Percentiles rank a stretch among this genome's conserved stretches.
Evolutionary conservation across 148 eudicot genomes (phyloP).

Genomic region (Cornus kousa): DNA sequence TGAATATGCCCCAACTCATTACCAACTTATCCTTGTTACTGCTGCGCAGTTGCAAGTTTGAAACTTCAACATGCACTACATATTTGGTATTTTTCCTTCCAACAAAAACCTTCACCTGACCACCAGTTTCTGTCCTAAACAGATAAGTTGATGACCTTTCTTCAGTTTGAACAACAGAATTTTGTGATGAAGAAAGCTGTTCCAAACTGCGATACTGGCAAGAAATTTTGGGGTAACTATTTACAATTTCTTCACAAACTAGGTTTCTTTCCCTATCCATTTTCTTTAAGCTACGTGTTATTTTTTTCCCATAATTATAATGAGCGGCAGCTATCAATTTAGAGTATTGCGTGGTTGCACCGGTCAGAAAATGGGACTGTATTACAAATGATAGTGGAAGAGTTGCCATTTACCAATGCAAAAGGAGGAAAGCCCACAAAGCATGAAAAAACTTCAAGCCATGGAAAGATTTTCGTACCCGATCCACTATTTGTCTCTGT

Average conservation of each 20-base stretch:
- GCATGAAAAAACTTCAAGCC: constrained; percentile 13
- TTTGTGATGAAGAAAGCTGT: constrained; percentile 36
- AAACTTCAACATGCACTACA: constrained; percentile 57
- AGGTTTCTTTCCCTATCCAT: constrained; percentile 19
- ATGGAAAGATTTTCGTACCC: background rate
- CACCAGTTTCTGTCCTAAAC: constrained; percentile 64
- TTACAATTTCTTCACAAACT: constrained; percentile 15
- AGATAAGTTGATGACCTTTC: constrained; percentile 41
- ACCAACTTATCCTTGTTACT: constrained; percentile 38
- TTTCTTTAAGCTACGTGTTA: constrained; percentile 27
- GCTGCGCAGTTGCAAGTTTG: constrained; percentile 30
- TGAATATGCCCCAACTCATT: constrained; percentile 76
- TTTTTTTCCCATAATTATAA: constrained; percentile 19
- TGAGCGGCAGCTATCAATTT: constrained; percentile 24
- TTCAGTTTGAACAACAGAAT: constrained; percentile 35
- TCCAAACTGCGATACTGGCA: constrained; percentile 21
- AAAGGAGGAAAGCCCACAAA: constrained; percentile 9
- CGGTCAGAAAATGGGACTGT: constrained; percentile 26
- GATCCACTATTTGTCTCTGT: constrained; percentile 11
- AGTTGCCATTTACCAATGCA: constrained; percentile 39
- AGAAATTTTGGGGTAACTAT: constrained; percentile 17
- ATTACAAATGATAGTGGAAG: constrained; percentile 33
- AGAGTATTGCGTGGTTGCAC: constrained; percentile 21
- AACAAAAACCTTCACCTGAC: constrained; percentile 66
- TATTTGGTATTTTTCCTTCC: constrained; percentile 47